These are phyloP conservation scores for Fusarium nisikadoi DNA, from an alignment of 2,329 filamentous ascomycete species.

Conservation along the genomic window DNA sequence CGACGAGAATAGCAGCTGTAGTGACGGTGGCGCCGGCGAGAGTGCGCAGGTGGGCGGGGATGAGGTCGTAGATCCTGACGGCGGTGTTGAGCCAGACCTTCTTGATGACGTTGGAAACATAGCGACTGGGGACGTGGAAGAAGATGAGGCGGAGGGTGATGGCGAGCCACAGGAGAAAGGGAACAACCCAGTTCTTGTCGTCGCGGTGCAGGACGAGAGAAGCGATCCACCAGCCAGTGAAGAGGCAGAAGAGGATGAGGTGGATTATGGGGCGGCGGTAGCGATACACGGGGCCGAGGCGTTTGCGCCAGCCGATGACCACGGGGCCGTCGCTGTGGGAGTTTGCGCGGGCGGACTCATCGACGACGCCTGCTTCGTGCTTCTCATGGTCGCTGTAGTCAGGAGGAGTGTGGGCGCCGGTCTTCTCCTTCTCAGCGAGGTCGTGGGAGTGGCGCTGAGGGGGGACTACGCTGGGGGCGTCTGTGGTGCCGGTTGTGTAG, in stretches of 20 bases:
- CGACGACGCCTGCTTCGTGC: constrained; percentile 46
- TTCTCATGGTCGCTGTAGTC: constrained; percentile 56
- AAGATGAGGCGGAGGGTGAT: constrained; percentile 80
- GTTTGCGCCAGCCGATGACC: constrained; percentile 25
- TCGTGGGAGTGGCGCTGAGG: constrained; percentile 37
- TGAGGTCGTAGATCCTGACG: constrained; percentile 65
- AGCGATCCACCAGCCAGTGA: constrained; percentile 79
- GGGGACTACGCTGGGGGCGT: constrained; percentile 50
- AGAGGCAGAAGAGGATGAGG: constrained; percentile 56
- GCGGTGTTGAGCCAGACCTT: constrained; percentile 75
- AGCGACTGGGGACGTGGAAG: constrained; percentile 75
- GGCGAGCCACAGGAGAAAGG: constrained; percentile 82
- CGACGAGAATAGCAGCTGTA: constrained; percentile 79
- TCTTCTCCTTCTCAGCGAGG: constrained; percentile 30
- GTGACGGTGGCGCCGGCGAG: constrained; percentile 71
- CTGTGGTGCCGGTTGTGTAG: constrained; percentile 57
- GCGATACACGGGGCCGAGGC: constrained; percentile 54
- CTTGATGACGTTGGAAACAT: constrained; percentile 73
- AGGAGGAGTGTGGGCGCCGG: constrained; percentile 44
- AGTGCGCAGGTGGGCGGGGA: constrained; percentile 74
- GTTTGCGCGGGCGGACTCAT: constrained; percentile 44
- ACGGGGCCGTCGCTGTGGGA: not conserved
- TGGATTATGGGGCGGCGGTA: constrained; percentile 60
- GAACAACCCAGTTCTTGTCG: constrained; percentile 83
- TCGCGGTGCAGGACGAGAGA: constrained; percentile 76